A percentile compares a stretch with the other conserved stretches of the same genome.
Conservation (phyloP, 805 yeast genomes). For the Schwanniomyces sp. region DNA sequence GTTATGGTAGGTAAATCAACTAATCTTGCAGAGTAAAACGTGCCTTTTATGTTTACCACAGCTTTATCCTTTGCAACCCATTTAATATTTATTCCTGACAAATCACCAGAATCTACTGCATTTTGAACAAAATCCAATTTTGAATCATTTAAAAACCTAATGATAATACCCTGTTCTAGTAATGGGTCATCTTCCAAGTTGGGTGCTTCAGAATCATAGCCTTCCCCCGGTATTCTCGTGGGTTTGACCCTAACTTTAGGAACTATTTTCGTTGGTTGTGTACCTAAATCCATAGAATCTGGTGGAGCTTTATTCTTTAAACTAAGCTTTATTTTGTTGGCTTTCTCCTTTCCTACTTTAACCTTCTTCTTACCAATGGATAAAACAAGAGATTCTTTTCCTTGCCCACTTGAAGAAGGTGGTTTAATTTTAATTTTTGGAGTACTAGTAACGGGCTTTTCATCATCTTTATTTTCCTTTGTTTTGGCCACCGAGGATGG, state of each 20-base stretch:
- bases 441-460: background rate
- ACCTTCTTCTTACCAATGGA: slow-evolving; percentile 5
- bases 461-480: background rate
- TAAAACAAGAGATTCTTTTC: background rate
- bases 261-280: slow-evolving; percentile 13
- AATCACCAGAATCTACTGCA: slow-evolving; percentile 77
- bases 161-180: slow-evolving; percentile 79
- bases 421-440: slow-evolving; percentile 20
- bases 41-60: slow-evolving; percentile 64
- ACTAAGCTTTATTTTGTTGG: slow-evolving; percentile 24
- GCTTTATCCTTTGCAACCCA: slow-evolving; percentile 87
- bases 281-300: background rate
- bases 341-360: slow-evolving; percentile 12
- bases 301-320: slow-evolving; percentile 5
- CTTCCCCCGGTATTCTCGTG: slow-evolving; percentile 83
- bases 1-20: slow-evolving; percentile 88
- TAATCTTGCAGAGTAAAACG: slow-evolving; percentile 76
- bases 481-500: slow-evolving; percentile 9
- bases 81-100: slow-evolving; percentile 67
- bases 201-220: slow-evolving; percentile 95
- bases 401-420: slow-evolving; percentile 8
- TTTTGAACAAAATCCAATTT: slow-evolving; percentile 72
- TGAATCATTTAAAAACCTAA: slow-evolving; percentile 70
- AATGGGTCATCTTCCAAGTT: slow-evolving; percentile 94
- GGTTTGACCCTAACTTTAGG: slow-evolving; percentile 57